These are phyloP conservation scores for Microsporum canis DNA, from an alignment of 2,329 filamentous ascomycete species.

Conservation along the genomic window DNA sequence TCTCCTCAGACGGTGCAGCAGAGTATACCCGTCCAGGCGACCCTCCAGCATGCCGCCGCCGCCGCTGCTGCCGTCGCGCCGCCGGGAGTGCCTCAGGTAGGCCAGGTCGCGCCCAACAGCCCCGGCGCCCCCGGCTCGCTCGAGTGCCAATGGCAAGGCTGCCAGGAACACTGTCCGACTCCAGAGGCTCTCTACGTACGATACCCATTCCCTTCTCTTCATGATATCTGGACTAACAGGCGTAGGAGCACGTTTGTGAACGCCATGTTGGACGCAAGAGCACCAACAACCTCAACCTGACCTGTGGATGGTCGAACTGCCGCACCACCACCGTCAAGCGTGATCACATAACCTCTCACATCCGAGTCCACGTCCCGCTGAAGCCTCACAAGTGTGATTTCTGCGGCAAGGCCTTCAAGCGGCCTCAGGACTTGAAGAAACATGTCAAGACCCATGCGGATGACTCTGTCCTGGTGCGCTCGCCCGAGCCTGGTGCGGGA, in stretches of 20 bases:
- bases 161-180: slow-evolving; percentile 47
- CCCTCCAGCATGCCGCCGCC: slow-evolving; percentile 23
- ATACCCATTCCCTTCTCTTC: not conserved
- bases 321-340: slow-evolving; percentile 95
- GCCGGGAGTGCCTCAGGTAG: slow-evolving; percentile 13
- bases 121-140: slow-evolving; percentile 28
- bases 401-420: slow-evolving; percentile 98
- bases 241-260: slow-evolving; percentile 91
- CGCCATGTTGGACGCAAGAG: slow-evolving; percentile 97
- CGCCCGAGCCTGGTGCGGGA: slow-evolving; percentile 46
- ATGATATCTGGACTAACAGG: not conserved
- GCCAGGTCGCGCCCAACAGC: slow-evolving; percentile 19
- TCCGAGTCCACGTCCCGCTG: slow-evolving; percentile 93
- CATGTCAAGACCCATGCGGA: slow-evolving; percentile 98
- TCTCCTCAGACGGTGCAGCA: slow-evolving; percentile 15
- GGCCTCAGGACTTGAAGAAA: slow-evolving; percentile 97
- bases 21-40: slow-evolving; percentile 14
- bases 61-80: slow-evolving; percentile 30
- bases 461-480: slow-evolving; percentile 65
- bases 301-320: slow-evolving; percentile 94
- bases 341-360: slow-evolving; percentile 98
- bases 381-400: slow-evolving; percentile 99
- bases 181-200: slow-evolving; percentile 53
- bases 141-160: slow-evolving; percentile 51
- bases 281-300: slow-evolving; percentile 96